phyloP scores from a whole-genome alignment of 176 grass and related monocot genomes.

The Secale cereale region DNA sequence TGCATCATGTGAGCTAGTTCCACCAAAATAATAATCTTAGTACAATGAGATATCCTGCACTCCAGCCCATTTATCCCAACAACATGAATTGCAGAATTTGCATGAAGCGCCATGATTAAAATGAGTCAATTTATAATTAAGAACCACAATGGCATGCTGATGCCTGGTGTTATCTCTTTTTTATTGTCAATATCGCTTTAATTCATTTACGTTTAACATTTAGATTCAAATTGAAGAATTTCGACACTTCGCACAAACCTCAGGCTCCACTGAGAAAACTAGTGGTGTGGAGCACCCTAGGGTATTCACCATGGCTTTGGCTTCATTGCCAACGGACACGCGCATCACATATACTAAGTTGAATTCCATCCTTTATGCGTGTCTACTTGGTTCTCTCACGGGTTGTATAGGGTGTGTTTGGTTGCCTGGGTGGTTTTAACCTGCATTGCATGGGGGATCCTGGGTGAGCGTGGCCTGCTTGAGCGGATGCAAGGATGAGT shows the following conservation, averaged over 20 bases:
- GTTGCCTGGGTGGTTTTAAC: too few relatives aligned
- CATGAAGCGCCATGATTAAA: background rate
- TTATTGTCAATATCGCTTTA: background rate
- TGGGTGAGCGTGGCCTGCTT: too few relatives aligned
- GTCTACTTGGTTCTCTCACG: too few relatives aligned
- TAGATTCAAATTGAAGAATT: background rate
- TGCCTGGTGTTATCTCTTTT: background rate
- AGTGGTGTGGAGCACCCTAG: too few relatives aligned
- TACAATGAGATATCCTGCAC: background rate
- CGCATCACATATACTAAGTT: too few relatives aligned
- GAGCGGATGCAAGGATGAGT: too few relatives aligned
- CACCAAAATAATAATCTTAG: background rate
- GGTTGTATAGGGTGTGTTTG: too few relatives aligned
- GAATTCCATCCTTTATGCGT: too few relatives aligned
- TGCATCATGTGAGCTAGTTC: background rate
- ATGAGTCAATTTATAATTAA: background rate
- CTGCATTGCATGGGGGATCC: too few relatives aligned
- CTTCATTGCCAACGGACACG: too few relatives aligned
- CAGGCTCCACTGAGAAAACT: background rate
- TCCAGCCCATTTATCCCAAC: background rate
- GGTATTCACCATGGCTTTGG: too few relatives aligned
- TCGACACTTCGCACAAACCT: background rate
- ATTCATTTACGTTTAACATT: background rate
- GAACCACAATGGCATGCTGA: background rate
- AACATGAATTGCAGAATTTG: background rate